Evolutionary conservation across 2,329 filamentous ascomycete genomes (phyloP).

Genomic region (Neonectria magnoliae): DNA sequence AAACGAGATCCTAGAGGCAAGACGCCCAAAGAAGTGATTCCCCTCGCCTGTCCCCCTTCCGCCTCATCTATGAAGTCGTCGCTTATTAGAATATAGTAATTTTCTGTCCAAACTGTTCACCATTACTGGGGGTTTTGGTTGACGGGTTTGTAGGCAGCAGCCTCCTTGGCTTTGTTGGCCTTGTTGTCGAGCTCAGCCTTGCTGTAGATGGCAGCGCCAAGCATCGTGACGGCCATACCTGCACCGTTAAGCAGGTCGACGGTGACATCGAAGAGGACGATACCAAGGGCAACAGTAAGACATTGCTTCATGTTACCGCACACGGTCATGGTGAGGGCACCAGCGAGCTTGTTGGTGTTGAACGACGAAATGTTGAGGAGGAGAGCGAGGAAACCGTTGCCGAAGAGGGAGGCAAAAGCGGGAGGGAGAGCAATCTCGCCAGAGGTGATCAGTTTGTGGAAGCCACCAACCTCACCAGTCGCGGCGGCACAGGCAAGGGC

Average conservation of each 20-base stretch:
- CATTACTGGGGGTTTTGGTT: constrained; percentile 45
- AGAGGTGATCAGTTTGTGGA: constrained; percentile 49
- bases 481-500: constrained; percentile 61
- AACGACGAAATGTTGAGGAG: constrained; percentile 67
- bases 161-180: constrained; percentile 44
- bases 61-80: constrained; percentile 41
- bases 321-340: constrained; percentile 68
- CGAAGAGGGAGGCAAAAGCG: constrained; percentile 55
- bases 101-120: constrained; percentile 6
- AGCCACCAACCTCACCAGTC: constrained; percentile 61
- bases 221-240: constrained; percentile 64
- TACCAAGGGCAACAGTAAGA: constrained; percentile 64
- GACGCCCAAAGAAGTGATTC: constrained; percentile 31
- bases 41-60: constrained; percentile 26
- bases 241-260: constrained; percentile 64
- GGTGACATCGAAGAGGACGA: constrained; percentile 61
- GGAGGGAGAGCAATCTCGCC: constrained; percentile 49
- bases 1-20: constrained; percentile 24
- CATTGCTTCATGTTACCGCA: constrained; percentile 69
- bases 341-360: constrained; percentile 66
- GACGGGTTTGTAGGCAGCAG: constrained; percentile 48
- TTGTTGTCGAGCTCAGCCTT: constrained; percentile 65
- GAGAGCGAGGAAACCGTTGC: constrained; percentile 65
- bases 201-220: constrained; percentile 67
- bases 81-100: constrained; percentile 37